Conservation (phyloP, 768 basidiomycete genomes). For the Exidia glandulosa region DNA sequence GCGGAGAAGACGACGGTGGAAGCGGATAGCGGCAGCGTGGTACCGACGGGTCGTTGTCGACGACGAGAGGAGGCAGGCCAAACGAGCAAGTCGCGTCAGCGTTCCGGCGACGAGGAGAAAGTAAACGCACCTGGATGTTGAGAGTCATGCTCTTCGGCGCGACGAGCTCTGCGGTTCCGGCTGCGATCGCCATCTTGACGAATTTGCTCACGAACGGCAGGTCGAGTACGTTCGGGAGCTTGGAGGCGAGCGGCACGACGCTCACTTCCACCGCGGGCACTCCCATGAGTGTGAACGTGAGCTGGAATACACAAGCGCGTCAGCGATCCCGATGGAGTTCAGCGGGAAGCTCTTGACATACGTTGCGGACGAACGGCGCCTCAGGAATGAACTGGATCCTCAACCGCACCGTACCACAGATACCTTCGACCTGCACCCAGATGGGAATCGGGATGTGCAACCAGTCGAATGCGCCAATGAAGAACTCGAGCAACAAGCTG, state of each 20-base stretch:
- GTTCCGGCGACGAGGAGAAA: no score
- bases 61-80: no score
- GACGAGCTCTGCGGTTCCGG: constrained; percentile 42
- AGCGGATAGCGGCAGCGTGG: no score
- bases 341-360: constrained; percentile 2
- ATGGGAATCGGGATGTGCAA: constrained; percentile 42
- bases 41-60: no score
- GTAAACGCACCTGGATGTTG: no score
- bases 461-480: constrained; percentile 41
- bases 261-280: constrained; percentile 55
- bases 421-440: constrained; percentile 62
- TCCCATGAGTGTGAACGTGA: constrained; percentile 58
- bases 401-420: constrained; percentile 49
- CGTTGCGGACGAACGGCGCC: constrained; percentile 30
- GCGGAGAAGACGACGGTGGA: no score
- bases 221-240: constrained; percentile 65
- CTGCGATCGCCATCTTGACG: constrained; percentile 56
- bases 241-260: constrained; percentile 51
- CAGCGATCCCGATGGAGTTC: constrained; percentile 23
- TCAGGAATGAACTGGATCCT: constrained; percentile 53
- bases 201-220: constrained; percentile 59
- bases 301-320: constrained; percentile 44
- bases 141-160: constrained; percentile 63
- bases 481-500: constrained; percentile 57
- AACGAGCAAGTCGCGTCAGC: no score